Evolutionary conservation across 208 protist species (phyloP).

Genomic region (Leishmania tarentolae): DNA sequence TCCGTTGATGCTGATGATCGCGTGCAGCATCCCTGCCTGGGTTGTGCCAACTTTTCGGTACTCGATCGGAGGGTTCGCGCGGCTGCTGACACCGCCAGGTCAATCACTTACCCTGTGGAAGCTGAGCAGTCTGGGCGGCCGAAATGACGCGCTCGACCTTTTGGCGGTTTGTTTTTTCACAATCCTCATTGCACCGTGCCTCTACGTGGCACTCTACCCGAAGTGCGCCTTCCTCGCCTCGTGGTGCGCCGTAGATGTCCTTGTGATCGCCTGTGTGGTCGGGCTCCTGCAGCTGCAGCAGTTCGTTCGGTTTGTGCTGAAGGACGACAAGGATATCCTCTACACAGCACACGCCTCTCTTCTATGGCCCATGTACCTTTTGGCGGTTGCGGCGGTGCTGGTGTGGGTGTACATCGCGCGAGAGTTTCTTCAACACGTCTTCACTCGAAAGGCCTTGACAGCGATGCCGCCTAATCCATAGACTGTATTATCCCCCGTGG

Average conservation of each 20-base stretch:
- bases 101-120: constrained; percentile 28
- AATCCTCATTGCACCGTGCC: constrained; percentile 43
- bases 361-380: constrained; percentile 53
- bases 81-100: constrained; percentile 20
- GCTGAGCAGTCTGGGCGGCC: constrained; percentile 22
- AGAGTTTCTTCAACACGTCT: not conserved
- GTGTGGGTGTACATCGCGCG: constrained; percentile 34
- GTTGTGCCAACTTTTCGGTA: constrained; percentile 38
- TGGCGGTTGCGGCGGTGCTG: constrained; percentile 33
- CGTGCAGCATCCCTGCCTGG: constrained; percentile 43
- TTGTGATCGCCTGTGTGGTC: constrained; percentile 86
- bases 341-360: constrained; percentile 58
- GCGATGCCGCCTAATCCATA: not conserved
- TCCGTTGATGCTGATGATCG: constrained; percentile 8
- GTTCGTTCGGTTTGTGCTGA: constrained; percentile 92
- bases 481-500: not conserved
- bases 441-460: not conserved
- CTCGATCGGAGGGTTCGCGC: constrained; percentile 35
- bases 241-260: constrained; percentile 91
- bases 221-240: constrained; percentile 62
- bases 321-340: constrained; percentile 39
- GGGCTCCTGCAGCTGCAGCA: constrained; percentile 91
- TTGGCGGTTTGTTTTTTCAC: constrained; percentile 38
- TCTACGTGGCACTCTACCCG: constrained; percentile 37
- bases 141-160: not conserved